Conservation (phyloP, 2,329 filamentous ascomycete genomes). For the Eutypa lata region DNA sequence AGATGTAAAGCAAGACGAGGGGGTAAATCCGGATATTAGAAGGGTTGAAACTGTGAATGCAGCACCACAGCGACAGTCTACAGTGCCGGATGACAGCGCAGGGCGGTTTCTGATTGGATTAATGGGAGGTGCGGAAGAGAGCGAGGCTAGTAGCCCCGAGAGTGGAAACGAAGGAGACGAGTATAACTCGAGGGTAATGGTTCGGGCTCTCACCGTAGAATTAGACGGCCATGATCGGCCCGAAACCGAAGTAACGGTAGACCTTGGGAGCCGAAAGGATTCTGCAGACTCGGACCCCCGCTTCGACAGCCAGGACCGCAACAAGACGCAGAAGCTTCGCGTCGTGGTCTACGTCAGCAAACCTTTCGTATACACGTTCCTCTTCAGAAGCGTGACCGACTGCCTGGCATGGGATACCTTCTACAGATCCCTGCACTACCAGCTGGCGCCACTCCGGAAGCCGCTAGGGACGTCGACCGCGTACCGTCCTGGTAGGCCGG, state of each 20-base stretch:
- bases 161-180: conserved; percentile 31
- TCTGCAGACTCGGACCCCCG: conserved; percentile 15
- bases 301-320: conserved; percentile 48
- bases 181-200: conserved; percentile 52
- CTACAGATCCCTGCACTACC: conserved; percentile 59
- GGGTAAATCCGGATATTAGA: conserved; percentile 6
- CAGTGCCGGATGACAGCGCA: conserved; percentile 13
- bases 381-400: conserved; percentile 63
- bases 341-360: conserved; percentile 71
- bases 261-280: conserved; percentile 30
- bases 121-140: conserved; percentile 59
- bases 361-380: conserved; percentile 75
- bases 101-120: conserved; percentile 66
- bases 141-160: conserved; percentile 24
- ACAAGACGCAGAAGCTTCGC: conserved; percentile 56
- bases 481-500: conserved; percentile 53
- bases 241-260: conserved; percentile 43
- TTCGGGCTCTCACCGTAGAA: conserved; percentile 68
- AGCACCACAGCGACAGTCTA: conserved; percentile 3
- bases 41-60: conserved; percentile 3
- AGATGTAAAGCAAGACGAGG: conserved; percentile 6
- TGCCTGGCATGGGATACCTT: conserved; percentile 53
- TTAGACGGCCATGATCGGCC: conserved; percentile 44
- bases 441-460: conserved; percentile 57
- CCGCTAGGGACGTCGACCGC: conserved; percentile 54